Evolutionary conservation across 257 asterid genomes (phyloP).

Genomic region (Galeopsis tetrahit): DNA sequence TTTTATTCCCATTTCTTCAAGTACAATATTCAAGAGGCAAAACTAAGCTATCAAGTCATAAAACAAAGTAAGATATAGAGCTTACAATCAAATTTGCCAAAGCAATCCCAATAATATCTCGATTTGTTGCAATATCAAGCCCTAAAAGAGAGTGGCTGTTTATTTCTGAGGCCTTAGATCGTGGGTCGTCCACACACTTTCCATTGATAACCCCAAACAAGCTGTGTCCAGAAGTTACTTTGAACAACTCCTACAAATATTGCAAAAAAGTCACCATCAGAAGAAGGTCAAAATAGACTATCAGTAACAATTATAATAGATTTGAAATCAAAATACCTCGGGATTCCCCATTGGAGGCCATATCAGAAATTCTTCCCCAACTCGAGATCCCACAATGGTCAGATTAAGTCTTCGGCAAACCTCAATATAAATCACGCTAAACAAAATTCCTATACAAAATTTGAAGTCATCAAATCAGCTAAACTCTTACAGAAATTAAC

Average conservation of each 20-base stretch:
- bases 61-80: constrained; percentile 20
- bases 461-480: constrained; percentile 29
- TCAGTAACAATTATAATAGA: not conserved
- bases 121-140: constrained; percentile 86
- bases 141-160: constrained; percentile 72
- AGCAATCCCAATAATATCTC: constrained; percentile 88
- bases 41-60: not conserved
- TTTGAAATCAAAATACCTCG: constrained; percentile 59
- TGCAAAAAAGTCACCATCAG: constrained; percentile 25
- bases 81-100: constrained; percentile 96
- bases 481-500: constrained; percentile 1
- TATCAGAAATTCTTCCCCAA: constrained; percentile 96
- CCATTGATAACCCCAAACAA: constrained; percentile 86
- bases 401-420: constrained; percentile 91
- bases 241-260: constrained; percentile 75
- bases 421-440: constrained; percentile 91
- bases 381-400: constrained; percentile 93
- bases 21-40: constrained; percentile 18
- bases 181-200: constrained; percentile 87
- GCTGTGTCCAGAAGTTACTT: constrained; percentile 79
- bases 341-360: constrained; percentile 96
- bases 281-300: not conserved
- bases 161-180: constrained; percentile 90
- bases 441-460: constrained; percentile 74
- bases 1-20: constrained; percentile 19